phyloP scores from a whole-genome alignment of 306 rosid genomes.

The Myrica gale region DNA sequence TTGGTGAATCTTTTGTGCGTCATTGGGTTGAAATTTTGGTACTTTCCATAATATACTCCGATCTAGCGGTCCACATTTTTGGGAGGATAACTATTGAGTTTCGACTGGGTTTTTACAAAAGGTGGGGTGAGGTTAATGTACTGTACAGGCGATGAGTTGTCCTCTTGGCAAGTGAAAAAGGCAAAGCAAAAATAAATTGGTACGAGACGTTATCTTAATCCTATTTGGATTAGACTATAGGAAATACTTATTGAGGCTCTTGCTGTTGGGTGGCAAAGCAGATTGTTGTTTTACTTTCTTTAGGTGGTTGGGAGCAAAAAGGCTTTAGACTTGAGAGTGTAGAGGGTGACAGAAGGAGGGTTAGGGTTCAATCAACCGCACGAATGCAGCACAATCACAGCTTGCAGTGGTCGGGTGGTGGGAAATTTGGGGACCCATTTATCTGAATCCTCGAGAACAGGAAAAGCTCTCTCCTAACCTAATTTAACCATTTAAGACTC shows the following conservation, averaged over 20 bases:
- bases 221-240: background rate
- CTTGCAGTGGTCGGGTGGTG: slow-evolving; percentile 48
- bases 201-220: background rate
- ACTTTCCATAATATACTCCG: background rate
- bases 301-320: background rate
- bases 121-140: too few relatives aligned
- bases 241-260: background rate
- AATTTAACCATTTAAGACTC: too few relatives aligned
- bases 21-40: background rate
- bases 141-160: too few relatives aligned
- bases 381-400: slow-evolving; percentile 52
- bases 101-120: too few relatives aligned
- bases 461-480: background rate
- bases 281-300: slow-evolving; percentile 3
- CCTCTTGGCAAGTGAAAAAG: background rate
- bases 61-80: background rate
- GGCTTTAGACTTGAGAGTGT: background rate
- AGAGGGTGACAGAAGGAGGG: background rate
- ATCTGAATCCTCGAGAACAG: background rate
- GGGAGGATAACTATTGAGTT: background rate
- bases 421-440: slow-evolving; percentile 28
- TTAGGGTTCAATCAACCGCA: slow-evolving; percentile 31
- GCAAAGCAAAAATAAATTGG: background rate
- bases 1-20: background rate
- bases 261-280: background rate